These are phyloP conservation scores for Pseudogymnoascus sp. DNA, from an alignment of 2,329 filamentous ascomycete species.

Conservation along the genomic window DNA sequence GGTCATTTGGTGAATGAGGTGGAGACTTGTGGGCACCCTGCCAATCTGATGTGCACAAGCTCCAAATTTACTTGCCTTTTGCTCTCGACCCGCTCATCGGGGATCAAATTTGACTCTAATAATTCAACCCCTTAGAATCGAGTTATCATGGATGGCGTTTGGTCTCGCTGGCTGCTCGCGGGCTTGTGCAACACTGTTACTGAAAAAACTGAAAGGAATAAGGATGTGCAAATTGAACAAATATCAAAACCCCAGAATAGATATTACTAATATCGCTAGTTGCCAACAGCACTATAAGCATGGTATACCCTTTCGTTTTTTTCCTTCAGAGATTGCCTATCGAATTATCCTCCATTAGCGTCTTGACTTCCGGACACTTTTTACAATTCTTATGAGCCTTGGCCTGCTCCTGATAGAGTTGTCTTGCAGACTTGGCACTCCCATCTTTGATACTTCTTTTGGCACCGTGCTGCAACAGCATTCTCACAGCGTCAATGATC, in stretches of 20 bases:
- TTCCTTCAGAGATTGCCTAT: neutral
- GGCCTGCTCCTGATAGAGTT: neutral
- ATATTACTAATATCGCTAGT: neutral
- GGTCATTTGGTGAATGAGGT: no score
- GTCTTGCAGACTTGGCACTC: conserved; percentile 11
- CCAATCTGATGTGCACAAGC: neutral
- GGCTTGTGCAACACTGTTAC: neutral
- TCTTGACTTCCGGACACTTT: neutral
- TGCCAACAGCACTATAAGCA: neutral
- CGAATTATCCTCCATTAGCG: neutral
- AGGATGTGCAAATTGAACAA: neutral
- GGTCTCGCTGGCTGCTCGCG: neutral
- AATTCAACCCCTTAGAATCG: no score
- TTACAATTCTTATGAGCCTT: neutral
- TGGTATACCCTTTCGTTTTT: neutral
- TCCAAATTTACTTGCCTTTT: neutral
- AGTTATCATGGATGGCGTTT: neutral
- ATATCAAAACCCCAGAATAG: neutral
- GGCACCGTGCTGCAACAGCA: conserved; percentile 10
- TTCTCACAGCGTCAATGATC: conserved; percentile 13
- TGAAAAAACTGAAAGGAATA: neutral
- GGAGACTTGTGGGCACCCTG: no score
- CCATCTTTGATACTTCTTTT: neutral
- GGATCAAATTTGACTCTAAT: neutral
- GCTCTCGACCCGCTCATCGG: neutral